Percentiles rank a stretch among this genome's conserved stretches.
Conservation (phyloP, 1,284 basidiomycete species). For the Blastosporella zonata region DNA sequence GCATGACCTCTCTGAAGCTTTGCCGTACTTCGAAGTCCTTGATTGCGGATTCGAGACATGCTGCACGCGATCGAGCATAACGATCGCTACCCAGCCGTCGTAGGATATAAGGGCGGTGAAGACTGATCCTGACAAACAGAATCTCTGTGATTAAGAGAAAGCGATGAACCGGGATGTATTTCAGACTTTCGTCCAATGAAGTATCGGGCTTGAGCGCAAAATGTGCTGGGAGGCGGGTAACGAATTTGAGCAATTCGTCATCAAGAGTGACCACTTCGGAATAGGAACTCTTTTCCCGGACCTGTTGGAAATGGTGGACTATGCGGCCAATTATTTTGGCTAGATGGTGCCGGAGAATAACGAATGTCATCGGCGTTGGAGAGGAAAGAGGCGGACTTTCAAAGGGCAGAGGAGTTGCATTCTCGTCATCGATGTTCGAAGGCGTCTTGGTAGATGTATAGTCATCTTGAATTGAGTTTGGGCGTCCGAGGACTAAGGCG, state of each 20-base stretch:
- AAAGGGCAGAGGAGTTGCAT: conserved; percentile 36
- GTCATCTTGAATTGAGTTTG: conserved; percentile 84
- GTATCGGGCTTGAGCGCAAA: conserved; percentile 77
- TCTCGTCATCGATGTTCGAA: conserved; percentile 78
- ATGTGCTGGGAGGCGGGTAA: conserved; percentile 73
- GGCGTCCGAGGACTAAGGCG: conserved; percentile 88
- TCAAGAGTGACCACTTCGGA: conserved; percentile 83
- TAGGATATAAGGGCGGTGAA: conserved; percentile 77
- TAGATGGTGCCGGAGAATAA: conserved; percentile 83
- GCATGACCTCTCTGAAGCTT: conserved; percentile 57
- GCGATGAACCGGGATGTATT: conserved; percentile 71
- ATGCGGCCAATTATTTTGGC: conserved; percentile 87
- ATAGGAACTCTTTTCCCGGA: conserved; percentile 80
- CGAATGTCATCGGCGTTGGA: conserved; percentile 85
- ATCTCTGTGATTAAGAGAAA: conserved; percentile 80
- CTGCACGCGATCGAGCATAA: conserved; percentile 69
- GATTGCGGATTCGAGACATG: conserved; percentile 78
- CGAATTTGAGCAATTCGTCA: conserved; percentile 81
- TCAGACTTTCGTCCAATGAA: conserved; percentile 64
- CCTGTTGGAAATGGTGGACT: conserved; percentile 94
- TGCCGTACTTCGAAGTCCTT: conserved; percentile 73
- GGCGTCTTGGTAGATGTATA: conserved; percentile 84
- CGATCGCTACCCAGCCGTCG: conserved; percentile 71
- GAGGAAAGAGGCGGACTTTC: conserved; percentile 56
- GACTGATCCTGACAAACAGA: conserved; percentile 74